A percentile compares a stretch with the other conserved stretches of the same genome.
phyloP scores from a whole-genome alignment of 345 rosid species.

The Erodium maritimum region DNA sequence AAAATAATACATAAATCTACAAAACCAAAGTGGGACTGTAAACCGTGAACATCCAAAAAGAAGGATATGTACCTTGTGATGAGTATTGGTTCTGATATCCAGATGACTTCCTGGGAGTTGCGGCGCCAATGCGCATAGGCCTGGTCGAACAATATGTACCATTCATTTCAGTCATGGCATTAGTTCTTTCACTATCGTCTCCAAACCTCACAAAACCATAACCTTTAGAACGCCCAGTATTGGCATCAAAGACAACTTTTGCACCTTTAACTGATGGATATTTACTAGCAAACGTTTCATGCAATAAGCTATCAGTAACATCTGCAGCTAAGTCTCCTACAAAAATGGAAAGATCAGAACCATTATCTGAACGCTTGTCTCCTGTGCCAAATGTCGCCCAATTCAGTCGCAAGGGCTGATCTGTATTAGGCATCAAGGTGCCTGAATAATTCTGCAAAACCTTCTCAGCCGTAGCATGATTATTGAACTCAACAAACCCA shows the following conservation, averaged over 20 bases:
- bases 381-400: slow-evolving; percentile 94
- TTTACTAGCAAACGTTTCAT: slow-evolving; percentile 55
- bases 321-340: slow-evolving; percentile 95
- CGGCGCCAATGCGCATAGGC: slow-evolving; percentile 93
- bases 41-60: not conserved
- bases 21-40: not conserved
- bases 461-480: slow-evolving; percentile 82
- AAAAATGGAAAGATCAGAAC: slow-evolving; percentile 83
- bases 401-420: slow-evolving; percentile 83
- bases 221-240: slow-evolving; percentile 93
- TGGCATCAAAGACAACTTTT: slow-evolving; percentile 80
- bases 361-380: slow-evolving; percentile 81
- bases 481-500: slow-evolving; percentile 79
- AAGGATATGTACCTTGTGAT: slow-evolving; percentile 30
- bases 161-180: slow-evolving; percentile 92
- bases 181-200: slow-evolving; percentile 63
- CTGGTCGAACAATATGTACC: slow-evolving; percentile 82
- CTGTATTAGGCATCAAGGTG: slow-evolving; percentile 61
- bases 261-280: slow-evolving; percentile 87
- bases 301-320: slow-evolving; percentile 67
- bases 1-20: not conserved
- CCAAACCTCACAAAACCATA: slow-evolving; percentile 98
- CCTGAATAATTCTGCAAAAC: slow-evolving; percentile 58
- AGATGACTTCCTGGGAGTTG: slow-evolving; percentile 83
- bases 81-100: slow-evolving; percentile 66